Evolutionary conservation across 805 yeast species (phyloP).

Genomic region (Yarrowia bubula): DNA sequence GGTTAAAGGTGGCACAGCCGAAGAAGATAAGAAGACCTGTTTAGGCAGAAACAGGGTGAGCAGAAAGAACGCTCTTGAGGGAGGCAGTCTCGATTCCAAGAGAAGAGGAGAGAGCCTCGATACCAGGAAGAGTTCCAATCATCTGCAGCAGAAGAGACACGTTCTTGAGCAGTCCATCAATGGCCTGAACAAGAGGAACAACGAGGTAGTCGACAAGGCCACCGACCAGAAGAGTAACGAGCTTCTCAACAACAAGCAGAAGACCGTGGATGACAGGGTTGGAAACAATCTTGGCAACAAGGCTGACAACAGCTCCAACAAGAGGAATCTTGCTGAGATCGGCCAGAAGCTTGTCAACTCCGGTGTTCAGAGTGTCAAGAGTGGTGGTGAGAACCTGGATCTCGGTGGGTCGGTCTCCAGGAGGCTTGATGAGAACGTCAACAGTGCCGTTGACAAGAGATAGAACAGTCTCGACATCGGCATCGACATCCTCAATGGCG

Average conservation of each 20-base stretch:
- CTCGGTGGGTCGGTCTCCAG: constrained; percentile 25
- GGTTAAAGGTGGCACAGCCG: neutral
- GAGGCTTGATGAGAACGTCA: constrained; percentile 21
- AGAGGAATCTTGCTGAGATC: constrained; percentile 12
- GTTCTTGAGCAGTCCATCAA: constrained; percentile 16
- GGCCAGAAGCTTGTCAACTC: constrained; percentile 18
- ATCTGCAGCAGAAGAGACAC: neutral
- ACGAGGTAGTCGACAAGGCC: constrained; percentile 23
- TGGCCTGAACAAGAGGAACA: constrained; percentile 26
- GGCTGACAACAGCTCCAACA: neutral
- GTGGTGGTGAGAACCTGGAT: neutral
- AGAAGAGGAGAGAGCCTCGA: neutral
- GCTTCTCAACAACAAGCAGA: constrained; percentile 12
- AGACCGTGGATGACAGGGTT: constrained; percentile 24
- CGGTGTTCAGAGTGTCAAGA: constrained; percentile 1
- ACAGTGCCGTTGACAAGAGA: constrained; percentile 10
- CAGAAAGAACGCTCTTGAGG: neutral
- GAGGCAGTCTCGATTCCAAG: neutral
- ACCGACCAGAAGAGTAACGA: constrained; percentile 10
- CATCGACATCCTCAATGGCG: constrained; percentile 9
- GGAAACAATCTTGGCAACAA: constrained; percentile 2
- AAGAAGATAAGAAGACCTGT: neutral
- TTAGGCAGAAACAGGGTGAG: neutral
- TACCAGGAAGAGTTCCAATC: neutral
- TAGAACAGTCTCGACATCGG: neutral